These are phyloP conservation scores for Aspergillus sp. DNA, from an alignment of 2,329 filamentous ascomycete genomes.

Conservation along the genomic window DNA sequence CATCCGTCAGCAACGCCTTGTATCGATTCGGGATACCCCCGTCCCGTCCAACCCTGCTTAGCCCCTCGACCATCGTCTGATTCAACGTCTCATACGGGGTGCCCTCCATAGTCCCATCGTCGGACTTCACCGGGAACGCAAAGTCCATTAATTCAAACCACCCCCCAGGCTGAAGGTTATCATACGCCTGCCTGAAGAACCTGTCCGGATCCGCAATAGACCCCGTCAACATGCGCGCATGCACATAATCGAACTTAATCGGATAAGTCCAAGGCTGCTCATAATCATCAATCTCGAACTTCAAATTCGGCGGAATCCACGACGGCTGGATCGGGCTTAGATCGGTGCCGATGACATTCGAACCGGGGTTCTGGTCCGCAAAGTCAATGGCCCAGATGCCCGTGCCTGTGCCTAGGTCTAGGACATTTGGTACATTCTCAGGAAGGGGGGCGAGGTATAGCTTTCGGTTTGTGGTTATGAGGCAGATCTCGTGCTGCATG, in stretches of 20 bases:
- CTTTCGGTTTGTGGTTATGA: slow-evolving; percentile 22
- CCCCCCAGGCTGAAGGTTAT: slow-evolving; percentile 31
- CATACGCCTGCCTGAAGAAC: slow-evolving; percentile 10
- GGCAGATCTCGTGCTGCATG: slow-evolving; percentile 15
- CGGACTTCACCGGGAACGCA: slow-evolving; percentile 20
- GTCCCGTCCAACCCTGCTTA: slow-evolving; percentile 15
- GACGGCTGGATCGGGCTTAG: slow-evolving; percentile 51
- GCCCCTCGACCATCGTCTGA: slow-evolving; percentile 11
- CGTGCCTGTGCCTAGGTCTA: slow-evolving; percentile 45
- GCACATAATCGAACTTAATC: slow-evolving; percentile 31
- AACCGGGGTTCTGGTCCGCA: slow-evolving; percentile 36
- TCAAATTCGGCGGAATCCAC: slow-evolving; percentile 32
- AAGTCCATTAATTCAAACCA: slow-evolving; percentile 28
- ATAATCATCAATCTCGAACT: slow-evolving; percentile 31
- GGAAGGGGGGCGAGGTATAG: slow-evolving; percentile 25
- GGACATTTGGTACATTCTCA: slow-evolving; percentile 26
- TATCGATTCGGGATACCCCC: slow-evolving; percentile 17
- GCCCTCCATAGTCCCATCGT: slow-evolving; percentile 27
- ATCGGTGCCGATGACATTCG: slow-evolving; percentile 48
- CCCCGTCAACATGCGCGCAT: slow-evolving; percentile 23
- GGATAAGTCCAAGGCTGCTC: slow-evolving; percentile 26
- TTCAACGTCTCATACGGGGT: slow-evolving; percentile 9
- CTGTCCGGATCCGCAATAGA: slow-evolving; percentile 12
- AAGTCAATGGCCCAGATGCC: slow-evolving; percentile 33
- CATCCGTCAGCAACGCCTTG: slow-evolving; percentile 18